These are phyloP conservation scores for Theobroma cacao DNA, from an alignment of 345 rosid genomes.

Conservation along the genomic window DNA sequence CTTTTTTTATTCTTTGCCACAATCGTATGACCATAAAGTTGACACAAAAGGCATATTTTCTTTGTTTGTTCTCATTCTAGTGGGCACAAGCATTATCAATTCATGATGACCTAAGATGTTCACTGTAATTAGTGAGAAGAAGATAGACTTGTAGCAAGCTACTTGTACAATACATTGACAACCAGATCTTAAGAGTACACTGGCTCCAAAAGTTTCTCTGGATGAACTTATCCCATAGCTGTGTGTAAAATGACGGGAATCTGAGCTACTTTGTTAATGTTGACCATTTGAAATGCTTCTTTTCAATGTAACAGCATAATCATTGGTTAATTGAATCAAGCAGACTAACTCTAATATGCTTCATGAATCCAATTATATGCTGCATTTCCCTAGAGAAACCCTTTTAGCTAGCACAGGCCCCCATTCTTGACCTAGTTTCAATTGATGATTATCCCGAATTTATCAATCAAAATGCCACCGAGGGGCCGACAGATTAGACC, in stretches of 20 bases:
- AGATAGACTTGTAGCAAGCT: not conserved
- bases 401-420: not conserved
- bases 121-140: not conserved
- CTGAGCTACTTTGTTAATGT: not conserved
- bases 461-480: not conserved
- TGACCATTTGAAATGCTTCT: constrained; percentile 2
- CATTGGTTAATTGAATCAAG: not conserved
- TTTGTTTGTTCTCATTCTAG: constrained; percentile 5
- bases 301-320: not conserved
- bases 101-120: constrained; percentile 11
- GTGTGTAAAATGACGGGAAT: not conserved
- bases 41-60: constrained; percentile 13
- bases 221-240: constrained; percentile 10
- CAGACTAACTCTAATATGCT: not conserved
- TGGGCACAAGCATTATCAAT: constrained; percentile 20
- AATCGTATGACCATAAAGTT: constrained; percentile 17
- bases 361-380: not conserved
- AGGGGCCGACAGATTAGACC: not conserved
- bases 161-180: not conserved
- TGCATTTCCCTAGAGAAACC: not conserved
- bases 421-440: constrained; percentile 1
- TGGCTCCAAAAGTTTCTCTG: not conserved
- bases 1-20: not conserved
- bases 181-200: not conserved
- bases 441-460: not conserved